phyloP scores from a whole-genome alignment of 2,329 filamentous ascomycete genomes.

The Talaromyces atroroseus region DNA sequence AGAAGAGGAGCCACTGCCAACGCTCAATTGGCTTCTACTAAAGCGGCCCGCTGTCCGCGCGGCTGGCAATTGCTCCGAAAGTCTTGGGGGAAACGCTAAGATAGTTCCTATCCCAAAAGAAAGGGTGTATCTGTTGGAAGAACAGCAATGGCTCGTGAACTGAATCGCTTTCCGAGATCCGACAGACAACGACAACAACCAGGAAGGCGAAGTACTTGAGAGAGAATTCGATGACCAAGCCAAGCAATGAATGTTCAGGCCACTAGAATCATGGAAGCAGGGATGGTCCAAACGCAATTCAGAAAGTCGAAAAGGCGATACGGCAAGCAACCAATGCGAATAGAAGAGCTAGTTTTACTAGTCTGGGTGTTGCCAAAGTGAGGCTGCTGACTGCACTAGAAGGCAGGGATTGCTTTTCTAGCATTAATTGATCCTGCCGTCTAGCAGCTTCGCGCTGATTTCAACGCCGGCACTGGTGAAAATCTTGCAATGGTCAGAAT shows the following conservation, averaged over 20 bases:
- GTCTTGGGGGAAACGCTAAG: not conserved
- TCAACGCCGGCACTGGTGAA: not conserved
- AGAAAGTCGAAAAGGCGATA: not conserved
- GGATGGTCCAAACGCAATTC: not conserved
- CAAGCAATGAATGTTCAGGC: not conserved
- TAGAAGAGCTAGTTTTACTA: not conserved
- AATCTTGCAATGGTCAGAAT: conserved; percentile 1
- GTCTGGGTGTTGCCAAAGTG: conserved; percentile 9
- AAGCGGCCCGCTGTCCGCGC: not conserved
- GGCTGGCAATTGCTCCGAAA: not conserved
- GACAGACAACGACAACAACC: not conserved
- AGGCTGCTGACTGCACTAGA: conserved; percentile 14
- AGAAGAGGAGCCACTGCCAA: not conserved
- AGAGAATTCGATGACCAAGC: not conserved
- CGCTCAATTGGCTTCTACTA: not conserved
- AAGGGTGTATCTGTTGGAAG: not conserved
- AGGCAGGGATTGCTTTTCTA: conserved; percentile 7
- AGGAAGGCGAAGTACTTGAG: not conserved
- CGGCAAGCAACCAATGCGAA: not conserved
- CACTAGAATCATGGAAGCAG: conserved; percentile 3
- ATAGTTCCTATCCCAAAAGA: not conserved
- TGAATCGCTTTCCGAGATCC: not conserved
- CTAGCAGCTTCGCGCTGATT: not conserved
- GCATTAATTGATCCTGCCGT: not conserved
- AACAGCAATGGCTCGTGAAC: not conserved